phyloP scores from a whole-genome alignment of 768 basidiomycete genomes.

The Lactarius tabidus region DNA sequence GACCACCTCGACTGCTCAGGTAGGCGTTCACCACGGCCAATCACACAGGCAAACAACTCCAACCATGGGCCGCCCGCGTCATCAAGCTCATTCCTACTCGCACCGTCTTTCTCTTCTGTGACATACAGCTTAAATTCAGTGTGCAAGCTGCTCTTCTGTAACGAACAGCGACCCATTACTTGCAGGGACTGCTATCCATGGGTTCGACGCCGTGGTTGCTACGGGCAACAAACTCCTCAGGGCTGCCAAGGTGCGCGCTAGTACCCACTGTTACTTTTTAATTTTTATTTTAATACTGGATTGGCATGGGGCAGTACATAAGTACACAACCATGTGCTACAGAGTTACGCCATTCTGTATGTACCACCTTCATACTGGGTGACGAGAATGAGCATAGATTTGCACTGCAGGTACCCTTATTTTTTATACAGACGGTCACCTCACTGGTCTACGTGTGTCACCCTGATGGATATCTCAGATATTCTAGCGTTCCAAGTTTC shows the following conservation, averaged over 20 bases:
- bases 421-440: too few relatives aligned
- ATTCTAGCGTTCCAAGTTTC: slow-evolving; percentile 23
- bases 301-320: too few relatives aligned
- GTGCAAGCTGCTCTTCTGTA: slow-evolving; percentile 26
- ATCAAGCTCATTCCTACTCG: slow-evolving; percentile 37
- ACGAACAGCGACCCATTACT: too few relatives aligned
- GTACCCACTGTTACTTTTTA: too few relatives aligned
- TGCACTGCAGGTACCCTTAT: too few relatives aligned
- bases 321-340: too few relatives aligned
- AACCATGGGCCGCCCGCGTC: slow-evolving; percentile 26
- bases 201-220: slow-evolving; percentile 63
- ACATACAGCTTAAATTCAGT: slow-evolving; percentile 78
- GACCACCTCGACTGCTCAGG: not conserved
- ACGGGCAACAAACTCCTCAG: slow-evolving; percentile 76
- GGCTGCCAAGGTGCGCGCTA: slow-evolving; percentile 54
- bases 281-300: too few relatives aligned
- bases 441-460: too few relatives aligned
- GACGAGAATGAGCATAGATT: too few relatives aligned
- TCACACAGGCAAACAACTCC: slow-evolving; percentile 28
- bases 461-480: slow-evolving; percentile 24
- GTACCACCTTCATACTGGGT: too few relatives aligned
- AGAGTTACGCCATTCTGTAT: too few relatives aligned
- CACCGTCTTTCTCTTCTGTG: slow-evolving; percentile 77
- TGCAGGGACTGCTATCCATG: slow-evolving; percentile 52
- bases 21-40: not conserved